These are phyloP conservation scores for Hypomyces perniciosus DNA, from an alignment of 2,329 filamentous ascomycete genomes.

Conservation along the genomic window DNA sequence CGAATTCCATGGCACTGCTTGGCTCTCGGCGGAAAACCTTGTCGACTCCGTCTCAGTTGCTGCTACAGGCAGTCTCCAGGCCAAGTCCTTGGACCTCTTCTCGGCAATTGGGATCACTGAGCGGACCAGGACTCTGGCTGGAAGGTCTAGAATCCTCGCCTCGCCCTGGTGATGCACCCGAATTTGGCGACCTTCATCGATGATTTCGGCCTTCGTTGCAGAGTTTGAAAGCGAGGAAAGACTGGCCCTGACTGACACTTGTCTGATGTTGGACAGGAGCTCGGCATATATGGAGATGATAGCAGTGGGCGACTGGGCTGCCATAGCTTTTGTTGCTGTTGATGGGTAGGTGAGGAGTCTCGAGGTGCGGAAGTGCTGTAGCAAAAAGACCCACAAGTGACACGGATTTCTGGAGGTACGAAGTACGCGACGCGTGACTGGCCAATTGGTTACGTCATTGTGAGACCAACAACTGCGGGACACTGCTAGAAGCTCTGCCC, in stretches of 20 bases:
- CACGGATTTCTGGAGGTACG: background rate
- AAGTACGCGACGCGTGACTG: slow-evolving; percentile 7
- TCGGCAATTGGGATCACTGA: slow-evolving; percentile 33
- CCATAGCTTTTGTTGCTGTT: slow-evolving; percentile 13
- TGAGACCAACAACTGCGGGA: no score
- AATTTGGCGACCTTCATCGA: slow-evolving; percentile 40
- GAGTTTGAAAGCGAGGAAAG: slow-evolving; percentile 38
- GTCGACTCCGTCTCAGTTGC: slow-evolving; percentile 18
- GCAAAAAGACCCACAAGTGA: no score
- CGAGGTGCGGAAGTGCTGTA: no score
- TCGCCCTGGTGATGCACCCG: slow-evolving; percentile 42
- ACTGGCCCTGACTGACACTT: slow-evolving; percentile 53
- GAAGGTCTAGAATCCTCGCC: slow-evolving; percentile 34
- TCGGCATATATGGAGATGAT: slow-evolving; percentile 54
- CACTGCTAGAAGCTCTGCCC: background rate
- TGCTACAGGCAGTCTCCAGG: slow-evolving; percentile 49
- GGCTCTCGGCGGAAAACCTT: slow-evolving; percentile 29
- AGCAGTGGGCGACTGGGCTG: background rate
- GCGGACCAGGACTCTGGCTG: slow-evolving; percentile 32
- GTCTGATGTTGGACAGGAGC: slow-evolving; percentile 57
- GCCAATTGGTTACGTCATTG: slow-evolving; percentile 3
- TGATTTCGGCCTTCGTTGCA: slow-evolving; percentile 39
- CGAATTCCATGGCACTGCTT: slow-evolving; percentile 51
- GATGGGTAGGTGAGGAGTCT: background rate
- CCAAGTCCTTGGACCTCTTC: slow-evolving; percentile 29